These are phyloP conservation scores for Blastocystis sp. DNA, from an alignment of 352 stramenopile genomes.

Conservation along the genomic window DNA sequence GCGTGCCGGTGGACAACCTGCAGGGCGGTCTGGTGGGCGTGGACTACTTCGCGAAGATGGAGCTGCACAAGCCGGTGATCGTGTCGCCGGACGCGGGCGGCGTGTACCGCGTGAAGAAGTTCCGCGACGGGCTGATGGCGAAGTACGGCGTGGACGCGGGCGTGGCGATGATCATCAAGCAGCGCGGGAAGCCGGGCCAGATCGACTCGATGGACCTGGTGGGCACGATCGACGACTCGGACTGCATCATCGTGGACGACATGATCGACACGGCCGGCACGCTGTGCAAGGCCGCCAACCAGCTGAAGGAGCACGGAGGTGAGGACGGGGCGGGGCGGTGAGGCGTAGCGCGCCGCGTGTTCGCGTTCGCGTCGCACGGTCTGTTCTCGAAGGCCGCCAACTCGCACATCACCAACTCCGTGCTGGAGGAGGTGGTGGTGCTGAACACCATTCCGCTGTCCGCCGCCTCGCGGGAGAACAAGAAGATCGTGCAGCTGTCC, in stretches of 20 bases:
- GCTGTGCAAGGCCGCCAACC: constrained; percentile 93
- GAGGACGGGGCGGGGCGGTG: no score
- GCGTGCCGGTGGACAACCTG: constrained; percentile 98
- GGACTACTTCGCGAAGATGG: constrained; percentile 88
- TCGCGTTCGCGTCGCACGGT: constrained; percentile 96
- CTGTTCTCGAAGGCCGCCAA: constrained; percentile 89
- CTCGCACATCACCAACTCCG: constrained; percentile 84
- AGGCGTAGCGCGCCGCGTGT: constrained; percentile 83
- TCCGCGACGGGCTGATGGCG: constrained; percentile 89
- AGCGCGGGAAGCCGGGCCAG: constrained; percentile 91
- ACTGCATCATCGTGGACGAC: constrained; percentile 99
- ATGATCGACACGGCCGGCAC: constrained; percentile 99
- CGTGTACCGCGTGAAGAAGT: constrained; percentile 98
- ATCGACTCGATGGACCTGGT: constrained; percentile 99
- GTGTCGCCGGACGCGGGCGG: constrained; percentile 97
- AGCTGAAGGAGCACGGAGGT: constrained; percentile 90
- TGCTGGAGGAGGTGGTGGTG: constrained; percentile 85
- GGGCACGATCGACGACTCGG: constrained; percentile 93
- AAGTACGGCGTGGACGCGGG: constrained; percentile 91
- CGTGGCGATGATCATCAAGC: constrained; percentile 99
- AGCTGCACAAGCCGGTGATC: constrained; percentile 97
- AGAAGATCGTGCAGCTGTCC: constrained; percentile 95
- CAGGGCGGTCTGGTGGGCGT: constrained; percentile 89
- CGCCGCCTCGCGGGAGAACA: constrained; percentile 78
- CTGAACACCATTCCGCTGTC: constrained; percentile 86